Conservation (phyloP, 352 stramenopile genomes). For the Aphanomyces stellatus region DNA sequence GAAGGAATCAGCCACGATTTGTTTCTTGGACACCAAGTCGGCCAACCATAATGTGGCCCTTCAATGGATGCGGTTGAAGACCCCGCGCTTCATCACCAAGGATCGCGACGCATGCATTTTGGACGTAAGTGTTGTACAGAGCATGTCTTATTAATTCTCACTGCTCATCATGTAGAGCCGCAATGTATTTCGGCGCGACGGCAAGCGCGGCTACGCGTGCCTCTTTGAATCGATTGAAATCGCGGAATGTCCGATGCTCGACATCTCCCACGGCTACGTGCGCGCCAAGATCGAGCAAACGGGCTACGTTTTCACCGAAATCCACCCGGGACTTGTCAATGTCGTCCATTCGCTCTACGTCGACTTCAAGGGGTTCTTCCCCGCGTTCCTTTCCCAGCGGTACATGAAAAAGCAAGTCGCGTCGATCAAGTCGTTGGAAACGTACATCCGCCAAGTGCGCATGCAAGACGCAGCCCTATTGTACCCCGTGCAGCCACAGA, state of each 20-base stretch:
- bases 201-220: slow-evolving; percentile 7
- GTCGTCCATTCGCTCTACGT: slow-evolving; percentile 16
- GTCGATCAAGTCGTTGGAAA: slow-evolving; percentile 8
- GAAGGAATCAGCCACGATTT: slow-evolving; percentile 2
- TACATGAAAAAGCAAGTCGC: slow-evolving; percentile 10
- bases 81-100: neutral
- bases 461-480: slow-evolving; percentile 3
- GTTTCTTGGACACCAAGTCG: slow-evolving; percentile 1
- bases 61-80: slow-evolving; percentile 12
- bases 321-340: slow-evolving; percentile 7
- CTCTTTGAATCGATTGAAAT: slow-evolving; percentile 16
- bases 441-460: slow-evolving; percentile 8
- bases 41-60: slow-evolving; percentile 4
- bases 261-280: slow-evolving; percentile 13
- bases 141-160: neutral
- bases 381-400: neutral
- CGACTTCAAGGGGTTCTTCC: slow-evolving; percentile 9
- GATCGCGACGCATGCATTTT: slow-evolving; percentile 15
- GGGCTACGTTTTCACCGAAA: slow-evolving; percentile 18
- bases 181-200: neutral
- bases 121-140: neutral
- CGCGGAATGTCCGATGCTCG: slow-evolving; percentile 3
- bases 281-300: neutral
- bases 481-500: slow-evolving; percentile 6
- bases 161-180: neutral